phyloP scores from a whole-genome alignment of 2,329 filamentous ascomycete species.

The Ceratocystis colombiana region DNA sequence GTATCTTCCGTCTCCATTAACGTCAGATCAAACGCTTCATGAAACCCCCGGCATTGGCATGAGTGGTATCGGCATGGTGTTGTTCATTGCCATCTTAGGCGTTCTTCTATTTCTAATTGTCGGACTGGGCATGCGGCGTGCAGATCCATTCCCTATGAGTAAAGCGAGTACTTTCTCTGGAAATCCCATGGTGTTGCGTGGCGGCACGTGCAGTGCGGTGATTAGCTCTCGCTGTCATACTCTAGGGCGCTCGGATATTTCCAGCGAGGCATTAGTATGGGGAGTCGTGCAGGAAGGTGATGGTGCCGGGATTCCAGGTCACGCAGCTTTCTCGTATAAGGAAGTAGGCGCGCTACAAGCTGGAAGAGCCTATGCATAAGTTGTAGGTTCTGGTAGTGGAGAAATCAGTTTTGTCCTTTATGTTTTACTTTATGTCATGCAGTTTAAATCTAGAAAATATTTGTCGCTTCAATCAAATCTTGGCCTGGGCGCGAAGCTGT shows the following conservation, averaged over 20 bases:
- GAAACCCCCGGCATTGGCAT: slow-evolving; percentile 35
- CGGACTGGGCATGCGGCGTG: slow-evolving; percentile 36
- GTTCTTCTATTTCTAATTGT: slow-evolving; percentile 33
- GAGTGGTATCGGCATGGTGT: slow-evolving; percentile 37
- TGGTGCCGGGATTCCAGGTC: slow-evolving; percentile 34
- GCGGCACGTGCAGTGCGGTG: slow-evolving; percentile 44
- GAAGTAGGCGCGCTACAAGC: slow-evolving; percentile 32
- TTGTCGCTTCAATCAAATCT: slow-evolving; percentile 34
- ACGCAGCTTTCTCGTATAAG: slow-evolving; percentile 39
- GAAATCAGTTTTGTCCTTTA: slow-evolving; percentile 5
- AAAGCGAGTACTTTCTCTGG: slow-evolving; percentile 34
- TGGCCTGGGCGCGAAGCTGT: slow-evolving; percentile 34
- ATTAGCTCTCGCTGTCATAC: slow-evolving; percentile 42
- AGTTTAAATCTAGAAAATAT: neutral
- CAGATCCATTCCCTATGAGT: slow-evolving; percentile 33
- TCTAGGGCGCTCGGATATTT: slow-evolving; percentile 29
- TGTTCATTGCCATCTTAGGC: slow-evolving; percentile 36
- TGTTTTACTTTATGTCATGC: slow-evolving; percentile 5
- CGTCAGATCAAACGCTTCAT: slow-evolving; percentile 21
- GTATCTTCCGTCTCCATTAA: slow-evolving; percentile 27
- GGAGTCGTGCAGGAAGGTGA: slow-evolving; percentile 38
- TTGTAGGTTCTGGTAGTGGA: neutral
- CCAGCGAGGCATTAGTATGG: slow-evolving; percentile 36
- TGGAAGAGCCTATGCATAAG: slow-evolving; percentile 35
- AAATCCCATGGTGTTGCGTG: slow-evolving; percentile 41